phyloP scores from a whole-genome alignment of 768 basidiomycete species.

The Kwoniella newhampshirensis region DNA sequence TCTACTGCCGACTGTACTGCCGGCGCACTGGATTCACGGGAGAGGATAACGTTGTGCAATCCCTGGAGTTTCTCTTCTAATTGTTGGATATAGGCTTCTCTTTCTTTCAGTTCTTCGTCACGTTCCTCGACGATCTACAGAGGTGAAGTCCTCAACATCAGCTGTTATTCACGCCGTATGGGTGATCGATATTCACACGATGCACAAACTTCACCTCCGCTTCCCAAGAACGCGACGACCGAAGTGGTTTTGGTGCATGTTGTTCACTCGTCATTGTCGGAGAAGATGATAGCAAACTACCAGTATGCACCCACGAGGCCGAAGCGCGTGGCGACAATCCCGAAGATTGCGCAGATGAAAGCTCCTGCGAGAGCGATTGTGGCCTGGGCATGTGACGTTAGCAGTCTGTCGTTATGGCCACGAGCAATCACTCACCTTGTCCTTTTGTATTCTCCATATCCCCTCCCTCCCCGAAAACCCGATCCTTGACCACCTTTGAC shows the following conservation, averaged over 20 bases:
- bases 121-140: slow-evolving; percentile 56
- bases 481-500: slow-evolving; percentile 6
- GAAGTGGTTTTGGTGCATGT: slow-evolving; percentile 55
- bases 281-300: slow-evolving; percentile 28
- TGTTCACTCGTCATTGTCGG: slow-evolving; percentile 43
- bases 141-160: not conserved
- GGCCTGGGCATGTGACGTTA: slow-evolving; percentile 48
- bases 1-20: not conserved
- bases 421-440: slow-evolving; percentile 22
- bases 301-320: slow-evolving; percentile 34
- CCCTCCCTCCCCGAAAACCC: slow-evolving; percentile 53
- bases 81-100: slow-evolving; percentile 82
- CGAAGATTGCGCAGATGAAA: slow-evolving; percentile 55
- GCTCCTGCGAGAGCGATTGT: slow-evolving; percentile 90
- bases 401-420: not conserved
- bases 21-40: slow-evolving; percentile 40
- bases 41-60: slow-evolving; percentile 43
- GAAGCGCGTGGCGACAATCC: slow-evolving; percentile 48
- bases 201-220: slow-evolving; percentile 95
- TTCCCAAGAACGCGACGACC: slow-evolving; percentile 81
- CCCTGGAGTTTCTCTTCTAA: slow-evolving; percentile 63
- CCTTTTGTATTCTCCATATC: slow-evolving; percentile 43
- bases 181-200: too few relatives aligned
- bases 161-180: too few relatives aligned
- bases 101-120: slow-evolving; percentile 69